Base-by-base conservation (phyloP, 1,284 basidiomycete genomes). In the Boletus smithii region DNA sequence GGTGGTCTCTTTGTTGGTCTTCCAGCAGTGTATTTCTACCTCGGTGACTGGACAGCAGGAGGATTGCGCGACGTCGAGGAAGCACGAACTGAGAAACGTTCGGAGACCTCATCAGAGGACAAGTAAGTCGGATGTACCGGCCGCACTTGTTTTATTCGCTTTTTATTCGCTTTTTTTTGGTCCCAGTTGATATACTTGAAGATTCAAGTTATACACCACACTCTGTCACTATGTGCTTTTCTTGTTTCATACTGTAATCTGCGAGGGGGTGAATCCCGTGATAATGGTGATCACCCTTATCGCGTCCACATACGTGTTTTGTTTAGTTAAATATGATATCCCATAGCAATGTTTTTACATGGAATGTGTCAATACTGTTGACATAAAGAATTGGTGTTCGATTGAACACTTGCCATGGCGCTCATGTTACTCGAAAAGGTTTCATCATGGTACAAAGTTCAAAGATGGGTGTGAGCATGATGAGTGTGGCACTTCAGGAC, bases 1-100 rank as follows among this genome's bases (percentile, higher is more conserved):
- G 86, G 86, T 5, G 86, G 74, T 8, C 66, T 83, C 29, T 66
- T 85, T 34, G 80, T 88, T 26, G 83, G 70, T 10, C 58, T 85
- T 2, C 84, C 84, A 8, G 80, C 74, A 1, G 65, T 72, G 8
- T 83, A 83, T 59, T 81, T 82, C 67, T 80, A 79, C 56, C 72
- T 84, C 4, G 56, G 62, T n/a, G 77, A 83, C 57, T 77, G 74
- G 63, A 60, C 66, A 23, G 69, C 64, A 7, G 68, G 60, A 17
- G 72, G 66, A 13, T 55, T 74, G 27, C 68, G 66, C 31, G 52
- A 62, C 8, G 70, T 66, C 1, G 77, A 79, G 54, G 66, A 60
- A 29, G 68, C 58, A 27, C 45, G 8, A 8, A 10, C 2, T 17
- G 51, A 53, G 33, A 59, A 52, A 56, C 48, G 3, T 30, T 48